Conservation (phyloP, 805 yeast species). For the Nakazawaea peltata region DNA sequence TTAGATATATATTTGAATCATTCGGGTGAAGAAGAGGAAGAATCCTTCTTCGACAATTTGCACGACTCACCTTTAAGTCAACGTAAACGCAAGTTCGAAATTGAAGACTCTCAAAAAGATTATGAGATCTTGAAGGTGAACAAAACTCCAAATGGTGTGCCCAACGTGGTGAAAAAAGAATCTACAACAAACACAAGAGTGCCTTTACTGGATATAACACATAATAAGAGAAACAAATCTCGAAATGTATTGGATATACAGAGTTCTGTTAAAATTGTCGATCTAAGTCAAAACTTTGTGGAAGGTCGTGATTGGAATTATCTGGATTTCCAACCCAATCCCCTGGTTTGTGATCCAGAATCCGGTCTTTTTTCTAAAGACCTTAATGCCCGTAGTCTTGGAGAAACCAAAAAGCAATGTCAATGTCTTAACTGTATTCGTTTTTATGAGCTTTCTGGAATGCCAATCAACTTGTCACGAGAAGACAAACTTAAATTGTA, state of each 20-base stretch:
- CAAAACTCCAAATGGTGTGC: too few species aligned
- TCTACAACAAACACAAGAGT: too few species aligned
- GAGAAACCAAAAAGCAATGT: neutral
- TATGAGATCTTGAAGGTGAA: constrained; percentile 1
- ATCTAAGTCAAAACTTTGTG: constrained; percentile 20
- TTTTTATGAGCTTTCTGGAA: constrained; percentile 5
- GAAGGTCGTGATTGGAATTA: constrained; percentile 24
- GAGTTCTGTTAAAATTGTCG: too few species aligned
- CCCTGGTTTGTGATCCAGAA: constrained; percentile 16
- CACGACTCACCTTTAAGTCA: constrained; percentile 5
- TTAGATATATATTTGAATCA: too few species aligned
- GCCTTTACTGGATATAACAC: too few species aligned
- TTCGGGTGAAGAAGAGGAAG: too few species aligned
- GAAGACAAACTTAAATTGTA: constrained; percentile 1
- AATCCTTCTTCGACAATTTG: too few species aligned
- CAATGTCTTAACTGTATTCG: constrained; percentile 5
- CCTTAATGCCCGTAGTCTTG: neutral
- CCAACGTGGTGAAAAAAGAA: too few species aligned
- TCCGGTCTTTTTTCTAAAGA: constrained; percentile 18
- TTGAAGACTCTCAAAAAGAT: constrained; percentile 7
- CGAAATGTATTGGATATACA: too few species aligned
- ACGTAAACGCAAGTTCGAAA: neutral
- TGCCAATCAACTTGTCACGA: constrained; percentile 3
- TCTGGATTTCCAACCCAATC: constrained; percentile 27
- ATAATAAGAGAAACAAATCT: too few species aligned